Evolutionary conservation across 108 stramenopile genomes (phyloP), one percentile per base, ranked within the genome.

Genomic region (Skeletonema tropicum): DNA sequence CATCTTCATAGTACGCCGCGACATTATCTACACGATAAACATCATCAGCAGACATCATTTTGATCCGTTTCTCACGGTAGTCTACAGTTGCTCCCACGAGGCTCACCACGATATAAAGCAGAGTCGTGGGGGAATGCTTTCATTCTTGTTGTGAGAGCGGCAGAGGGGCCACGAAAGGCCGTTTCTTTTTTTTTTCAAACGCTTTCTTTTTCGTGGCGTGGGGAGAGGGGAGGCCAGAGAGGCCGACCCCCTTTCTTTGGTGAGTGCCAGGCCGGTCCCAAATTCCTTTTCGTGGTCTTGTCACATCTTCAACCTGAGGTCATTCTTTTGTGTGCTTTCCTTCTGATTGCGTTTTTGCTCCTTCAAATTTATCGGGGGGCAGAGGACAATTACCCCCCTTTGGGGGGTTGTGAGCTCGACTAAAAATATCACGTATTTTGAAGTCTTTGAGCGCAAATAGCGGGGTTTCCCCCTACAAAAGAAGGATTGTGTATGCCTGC

Each of bases 1-100:
- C 52, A 23, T 21, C 19, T 23, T 55, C 52, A 55, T 7, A 55
- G 23, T 55, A 55, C 23, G 52, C 5, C 23, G 52, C 52, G 10
- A 55, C 52, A 55, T 55, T 55, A 23, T 55, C 52, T 25, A 55
- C 52, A 23, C 52, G 52, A 55, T 55, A 55, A 0, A 55, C 52
- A 55, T 55, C 52, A 55, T 55, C 52, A 23, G 52, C 19, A 23
- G 52, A 5, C n/a, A n/a, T 23, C 52, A 55, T 55, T 9, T 7
- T 25, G 45, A 49, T 5, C 17, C 2, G 48, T 49, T 49, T 23
- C 21, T 23, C 21, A 23, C 1, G 6, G 21, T 6, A 49, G 7
- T 48, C 48, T n/a, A 48, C 7, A 55, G 23, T 55, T 55, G 42
- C 42, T 45, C 42, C 42, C 42, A n/a, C 21, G 52, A 23, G 23